Conservation (phyloP, 345 rosid species). For the Triadica sebifera region DNA sequence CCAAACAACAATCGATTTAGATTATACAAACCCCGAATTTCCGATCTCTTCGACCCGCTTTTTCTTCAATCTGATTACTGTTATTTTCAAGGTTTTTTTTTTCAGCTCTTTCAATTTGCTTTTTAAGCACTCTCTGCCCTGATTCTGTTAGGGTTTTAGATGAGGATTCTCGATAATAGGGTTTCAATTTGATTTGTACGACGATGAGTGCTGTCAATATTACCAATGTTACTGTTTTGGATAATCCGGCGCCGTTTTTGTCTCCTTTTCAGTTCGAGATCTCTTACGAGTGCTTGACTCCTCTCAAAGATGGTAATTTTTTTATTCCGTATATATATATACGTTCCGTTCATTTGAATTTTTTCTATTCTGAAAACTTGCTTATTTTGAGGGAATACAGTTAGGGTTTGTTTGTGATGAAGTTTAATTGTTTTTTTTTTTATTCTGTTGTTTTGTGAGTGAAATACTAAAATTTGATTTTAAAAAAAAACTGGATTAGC, state of each 20-base stretch:
- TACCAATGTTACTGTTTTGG: constrained; percentile 85
- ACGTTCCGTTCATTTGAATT: too few relatives aligned
- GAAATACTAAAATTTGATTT: neutral
- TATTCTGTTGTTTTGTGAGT: neutral
- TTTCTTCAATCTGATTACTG: neutral
- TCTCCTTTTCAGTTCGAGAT: constrained; percentile 96
- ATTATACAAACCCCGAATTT: neutral
- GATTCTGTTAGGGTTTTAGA: neutral
- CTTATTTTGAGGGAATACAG: neutral
- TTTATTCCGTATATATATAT: neutral
- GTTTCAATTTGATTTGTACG: constrained; percentile 7
- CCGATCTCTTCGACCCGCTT: neutral
- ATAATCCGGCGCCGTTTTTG: constrained; percentile 83
- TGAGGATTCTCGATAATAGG: constrained; percentile 11
- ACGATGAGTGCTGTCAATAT: constrained; percentile 89
- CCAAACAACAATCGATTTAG: neutral
- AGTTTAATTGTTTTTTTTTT: neutral
- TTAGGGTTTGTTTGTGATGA: neutral
- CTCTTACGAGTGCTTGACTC: constrained; percentile 91
- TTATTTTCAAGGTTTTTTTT: neutral
- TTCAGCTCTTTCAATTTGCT: neutral
- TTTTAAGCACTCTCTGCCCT: neutral
- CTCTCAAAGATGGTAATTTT: constrained; percentile 85
- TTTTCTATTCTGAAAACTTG: neutral
- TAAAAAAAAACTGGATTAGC: neutral